These are phyloP conservation scores for Tolypocladium album DNA, from an alignment of 2,329 filamentous ascomycete genomes.

Conservation along the genomic window DNA sequence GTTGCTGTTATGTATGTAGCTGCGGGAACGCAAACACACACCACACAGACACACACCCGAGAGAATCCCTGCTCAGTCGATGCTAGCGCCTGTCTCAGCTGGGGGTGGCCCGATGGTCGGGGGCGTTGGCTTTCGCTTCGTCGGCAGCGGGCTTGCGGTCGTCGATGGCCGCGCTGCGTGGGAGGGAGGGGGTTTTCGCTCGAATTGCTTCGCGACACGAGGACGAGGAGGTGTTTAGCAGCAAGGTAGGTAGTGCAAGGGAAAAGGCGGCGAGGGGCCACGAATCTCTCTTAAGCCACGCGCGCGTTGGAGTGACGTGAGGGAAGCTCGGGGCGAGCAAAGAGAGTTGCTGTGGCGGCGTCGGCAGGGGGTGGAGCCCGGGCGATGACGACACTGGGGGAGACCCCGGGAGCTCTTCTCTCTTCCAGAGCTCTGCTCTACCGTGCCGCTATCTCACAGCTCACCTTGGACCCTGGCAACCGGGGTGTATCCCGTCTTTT, in stretches of 20 bases:
- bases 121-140: too few species aligned
- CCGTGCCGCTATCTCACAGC: too few species aligned
- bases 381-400: conserved; percentile 11
- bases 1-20: neutral
- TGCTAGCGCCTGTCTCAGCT: neutral
- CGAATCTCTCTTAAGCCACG: neutral
- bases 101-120: neutral
- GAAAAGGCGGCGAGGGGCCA: neutral
- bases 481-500: too few species aligned
- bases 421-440: too few species aligned
- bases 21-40: neutral
- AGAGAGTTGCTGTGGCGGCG: neutral
- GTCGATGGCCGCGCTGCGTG: too few species aligned
- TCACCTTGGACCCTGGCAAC: too few species aligned
- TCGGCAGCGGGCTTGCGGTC: too few species aligned
- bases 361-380: conserved; percentile 3
- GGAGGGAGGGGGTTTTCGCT: too few species aligned
- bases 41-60: neutral
- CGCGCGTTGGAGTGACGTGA: neutral
- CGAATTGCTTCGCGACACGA: too few species aligned
- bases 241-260: neutral
- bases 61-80: neutral
- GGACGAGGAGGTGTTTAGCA: neutral
- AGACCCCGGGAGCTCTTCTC: too few species aligned
- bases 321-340: neutral